Base-by-base conservation (phyloP, 1,284 basidiomycete species). In the Cystobasidium slooffiae region DNA sequence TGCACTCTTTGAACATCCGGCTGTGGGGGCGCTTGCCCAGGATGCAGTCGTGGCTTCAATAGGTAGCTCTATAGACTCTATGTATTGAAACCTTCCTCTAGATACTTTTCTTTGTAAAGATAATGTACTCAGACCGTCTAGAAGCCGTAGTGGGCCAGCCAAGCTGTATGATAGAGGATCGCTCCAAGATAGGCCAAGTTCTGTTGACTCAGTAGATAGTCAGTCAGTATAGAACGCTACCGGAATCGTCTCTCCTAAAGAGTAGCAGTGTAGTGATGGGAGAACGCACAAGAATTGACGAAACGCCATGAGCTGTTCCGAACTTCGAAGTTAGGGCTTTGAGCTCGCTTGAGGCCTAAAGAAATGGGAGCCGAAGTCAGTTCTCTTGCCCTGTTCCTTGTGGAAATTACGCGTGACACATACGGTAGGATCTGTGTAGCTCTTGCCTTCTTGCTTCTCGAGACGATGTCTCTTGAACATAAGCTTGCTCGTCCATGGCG, bases 391-490 rank as follows among this genome's bases (percentile, higher is more conserved):
- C 44, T 1, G 7, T 9, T 24, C 5, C 9, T n/a, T 37, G 52
- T 18, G 14, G 6, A 37, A 46, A 14, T 3, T 37, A 55, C 1
- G 0, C 31, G 16, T 31, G n/a, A 62, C 14, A 16, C 77, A 82
- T 80, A 82, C 63, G 22, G 74, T 64, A 1, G 56, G 47, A n/a
- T 77, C 78, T n/a, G 62, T 68, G 75, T 78, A 79, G 51, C 75
- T 75, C 66, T 75, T 77, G 20, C 75, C 75, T 47, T 78, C 76
- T 51, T 76, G 46, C 3, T 75, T 68, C 61, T 79, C 78, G 14
- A 75, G 65, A 9, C 77, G 75, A 67, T 78, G 78, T 6, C 78
- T 75, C 31, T 67, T 55, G 72, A 72, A 75, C 78, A 79, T 78
- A 41, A 77, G 72, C 75, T 76, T 72, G 18, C 76, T 78, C 0